phyloP scores from a whole-genome alignment of 441 rosid species.

The Daphne laureola region DNA sequence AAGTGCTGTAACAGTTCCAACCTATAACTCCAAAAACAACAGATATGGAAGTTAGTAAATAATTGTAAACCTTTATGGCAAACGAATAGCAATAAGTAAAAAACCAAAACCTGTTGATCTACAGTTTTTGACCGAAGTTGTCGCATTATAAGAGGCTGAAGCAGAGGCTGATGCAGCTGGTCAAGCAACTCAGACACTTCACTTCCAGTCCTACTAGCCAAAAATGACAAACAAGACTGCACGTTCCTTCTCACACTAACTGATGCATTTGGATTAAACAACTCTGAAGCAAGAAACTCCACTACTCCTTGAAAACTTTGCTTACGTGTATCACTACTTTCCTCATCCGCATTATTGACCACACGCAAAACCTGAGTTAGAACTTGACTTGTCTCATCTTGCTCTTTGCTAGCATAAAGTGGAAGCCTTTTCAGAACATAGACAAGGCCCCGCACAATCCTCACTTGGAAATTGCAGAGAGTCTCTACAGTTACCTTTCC shows the following conservation, averaged over 20 bases:
- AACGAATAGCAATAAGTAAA: background rate
- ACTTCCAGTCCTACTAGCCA: conserved; percentile 98
- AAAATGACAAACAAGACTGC: conserved; percentile 89
- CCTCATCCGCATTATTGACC: conserved; percentile 95
- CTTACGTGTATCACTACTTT: conserved; percentile 83
- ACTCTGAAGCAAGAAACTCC: conserved; percentile 85
- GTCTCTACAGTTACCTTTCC: conserved; percentile 98
- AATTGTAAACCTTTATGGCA: background rate
- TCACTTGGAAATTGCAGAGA: conserved; percentile 81
- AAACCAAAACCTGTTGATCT: conserved; percentile 80
- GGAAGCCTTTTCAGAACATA: conserved; percentile 96
- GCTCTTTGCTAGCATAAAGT: conserved; percentile 85
- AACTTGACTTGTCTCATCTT: conserved; percentile 97
- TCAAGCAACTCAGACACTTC: conserved; percentile 97
- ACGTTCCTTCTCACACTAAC: conserved; percentile 86
- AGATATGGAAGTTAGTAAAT: conserved; percentile 4
- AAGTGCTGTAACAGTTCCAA: conserved; percentile 94
- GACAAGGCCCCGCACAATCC: conserved; percentile 76
- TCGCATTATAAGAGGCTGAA: conserved; percentile 86
- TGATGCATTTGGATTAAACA: conserved; percentile 89
- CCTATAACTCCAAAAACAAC: conserved; percentile 43
- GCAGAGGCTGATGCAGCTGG: conserved; percentile 81
- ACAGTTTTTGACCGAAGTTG: conserved; percentile 88
- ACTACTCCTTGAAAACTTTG: conserved; percentile 90
- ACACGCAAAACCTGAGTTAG: conserved; percentile 96